phyloP scores from a whole-genome alignment of 2,329 filamentous ascomycete species.

The Phyllosticta capitalensis region DNA sequence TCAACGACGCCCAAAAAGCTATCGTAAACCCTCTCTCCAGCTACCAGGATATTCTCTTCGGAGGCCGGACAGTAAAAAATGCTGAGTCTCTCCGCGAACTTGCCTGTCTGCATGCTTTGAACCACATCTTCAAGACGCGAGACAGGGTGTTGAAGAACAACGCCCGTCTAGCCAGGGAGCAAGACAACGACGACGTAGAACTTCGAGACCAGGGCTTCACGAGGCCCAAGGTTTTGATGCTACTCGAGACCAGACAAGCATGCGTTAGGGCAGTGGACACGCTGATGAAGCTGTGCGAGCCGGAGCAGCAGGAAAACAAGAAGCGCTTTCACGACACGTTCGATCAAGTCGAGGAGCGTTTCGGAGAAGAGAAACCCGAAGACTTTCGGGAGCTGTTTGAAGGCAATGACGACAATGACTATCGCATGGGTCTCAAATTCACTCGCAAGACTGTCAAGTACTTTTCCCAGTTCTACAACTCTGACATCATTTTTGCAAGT shows the following conservation, averaged over 20 bases:
- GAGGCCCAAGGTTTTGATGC: constrained; percentile 81
- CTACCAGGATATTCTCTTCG: constrained; percentile 74
- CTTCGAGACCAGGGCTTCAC: constrained; percentile 92
- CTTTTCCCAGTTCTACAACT: constrained; percentile 92
- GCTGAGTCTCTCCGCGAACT: constrained; percentile 60
- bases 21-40: constrained; percentile 67
- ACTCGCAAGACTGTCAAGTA: constrained; percentile 93
- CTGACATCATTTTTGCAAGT: constrained; percentile 87
- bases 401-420: constrained; percentile 96
- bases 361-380: constrained; percentile 64
- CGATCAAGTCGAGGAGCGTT: constrained; percentile 56
- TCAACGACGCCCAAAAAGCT: constrained; percentile 54
- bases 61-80: constrained; percentile 60
- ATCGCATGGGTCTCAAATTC: constrained; percentile 91
- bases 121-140: constrained; percentile 88
- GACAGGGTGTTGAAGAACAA: constrained; percentile 92
- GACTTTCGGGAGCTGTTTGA: constrained; percentile 86
- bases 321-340: constrained; percentile 86
- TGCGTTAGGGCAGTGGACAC: constrained; percentile 69
- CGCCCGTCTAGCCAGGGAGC: constrained; percentile 60
- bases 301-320: constrained; percentile 90
- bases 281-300: constrained; percentile 65
- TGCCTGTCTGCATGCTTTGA: constrained; percentile 73
- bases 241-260: constrained; percentile 80
- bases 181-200: constrained; percentile 54